These are phyloP conservation scores for Penicillium bovifimosum DNA, from an alignment of 495 filamentous ascomycete genomes.

Conservation along the genomic window DNA sequence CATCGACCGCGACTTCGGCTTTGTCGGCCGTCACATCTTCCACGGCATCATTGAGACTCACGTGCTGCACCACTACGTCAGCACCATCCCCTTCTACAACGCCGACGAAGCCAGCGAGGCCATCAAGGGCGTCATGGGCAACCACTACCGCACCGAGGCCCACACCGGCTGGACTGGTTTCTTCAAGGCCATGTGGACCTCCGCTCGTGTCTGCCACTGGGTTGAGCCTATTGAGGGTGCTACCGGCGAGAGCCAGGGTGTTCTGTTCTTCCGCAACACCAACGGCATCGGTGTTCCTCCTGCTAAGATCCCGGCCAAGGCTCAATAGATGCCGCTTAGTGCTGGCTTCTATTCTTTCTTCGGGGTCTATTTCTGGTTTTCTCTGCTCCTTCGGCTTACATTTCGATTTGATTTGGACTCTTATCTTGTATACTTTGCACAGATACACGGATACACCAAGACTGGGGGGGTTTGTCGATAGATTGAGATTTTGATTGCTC, in stretches of 20 bases:
- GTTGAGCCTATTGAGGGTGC: constrained; percentile 63
- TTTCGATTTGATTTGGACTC: not conserved
- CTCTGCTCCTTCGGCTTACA: not conserved
- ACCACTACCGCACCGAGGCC: constrained; percentile 51
- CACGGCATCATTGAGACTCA: constrained; percentile 61
- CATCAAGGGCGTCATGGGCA: constrained; percentile 52
- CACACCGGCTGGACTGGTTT: constrained; percentile 49
- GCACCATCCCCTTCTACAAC: constrained; percentile 58
- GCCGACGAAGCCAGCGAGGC: constrained; percentile 57
- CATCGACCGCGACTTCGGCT: constrained; percentile 57
- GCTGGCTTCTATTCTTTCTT: not conserved
- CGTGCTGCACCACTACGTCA: constrained; percentile 57
- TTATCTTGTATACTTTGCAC: not conserved
- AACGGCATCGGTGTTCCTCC: constrained; percentile 70
- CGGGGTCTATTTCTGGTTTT: not conserved
- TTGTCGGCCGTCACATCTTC: constrained; percentile 52
- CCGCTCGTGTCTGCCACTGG: constrained; percentile 49
- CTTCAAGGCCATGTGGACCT: constrained; percentile 51
- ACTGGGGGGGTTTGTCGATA: not conserved
- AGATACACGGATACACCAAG: not conserved
- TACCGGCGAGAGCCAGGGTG: constrained; percentile 45
- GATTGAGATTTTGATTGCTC: not conserved
- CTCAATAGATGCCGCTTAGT: constrained; percentile 2
- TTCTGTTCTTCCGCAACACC: constrained; percentile 56
- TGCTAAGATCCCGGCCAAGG: constrained; percentile 41